A percentile compares a stretch with the other conserved stretches of the same genome.
Conservation (phyloP, 108 stramenopile species). For the Cyclotella atomus region DNA sequence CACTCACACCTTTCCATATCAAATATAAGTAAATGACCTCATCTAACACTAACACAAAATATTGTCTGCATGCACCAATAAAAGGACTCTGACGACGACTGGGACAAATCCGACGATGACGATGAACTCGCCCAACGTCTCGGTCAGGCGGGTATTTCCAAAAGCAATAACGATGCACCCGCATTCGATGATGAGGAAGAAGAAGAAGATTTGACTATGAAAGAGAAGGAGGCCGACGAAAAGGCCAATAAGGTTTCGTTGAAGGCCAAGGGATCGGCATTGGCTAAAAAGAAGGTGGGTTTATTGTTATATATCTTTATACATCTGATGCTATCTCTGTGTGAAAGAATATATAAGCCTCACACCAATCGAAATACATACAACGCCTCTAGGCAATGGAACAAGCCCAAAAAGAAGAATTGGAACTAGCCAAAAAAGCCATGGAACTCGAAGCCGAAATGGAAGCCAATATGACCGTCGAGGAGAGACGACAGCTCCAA, state of each 20-base stretch:
- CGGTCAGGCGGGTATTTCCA: constrained; percentile 63
- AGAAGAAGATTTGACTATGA: constrained; percentile 86
- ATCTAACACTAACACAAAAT: constrained; percentile 1
- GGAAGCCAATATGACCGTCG: constrained; percentile 86
- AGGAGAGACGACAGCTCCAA: constrained; percentile 67
- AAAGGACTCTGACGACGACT: constrained; percentile 92
- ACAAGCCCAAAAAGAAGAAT: constrained; percentile 62
- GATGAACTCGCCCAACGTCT: constrained; percentile 82
- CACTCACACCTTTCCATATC: not conserved
- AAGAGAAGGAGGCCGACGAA: constrained; percentile 71
- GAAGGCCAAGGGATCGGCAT: constrained; percentile 88
- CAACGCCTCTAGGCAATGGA: constrained; percentile 47
- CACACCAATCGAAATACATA: not conserved
- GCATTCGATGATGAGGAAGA: constrained; percentile 89
- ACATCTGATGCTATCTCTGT: not conserved
- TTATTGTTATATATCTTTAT: not conserved
- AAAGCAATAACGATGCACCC: constrained; percentile 39
- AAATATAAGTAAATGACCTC: too few species aligned
- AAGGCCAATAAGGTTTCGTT: constrained; percentile 43
- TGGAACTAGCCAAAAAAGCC: constrained; percentile 81
- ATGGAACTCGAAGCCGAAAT: constrained; percentile 88
- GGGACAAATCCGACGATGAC: constrained; percentile 85
- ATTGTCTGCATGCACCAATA: constrained; percentile 82
- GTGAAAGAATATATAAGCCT: not conserved
- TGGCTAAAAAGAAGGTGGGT: constrained; percentile 70